Evolutionary conservation across 768 basidiomycete species (phyloP).

Genomic region (Pulveroboletus sp.): DNA sequence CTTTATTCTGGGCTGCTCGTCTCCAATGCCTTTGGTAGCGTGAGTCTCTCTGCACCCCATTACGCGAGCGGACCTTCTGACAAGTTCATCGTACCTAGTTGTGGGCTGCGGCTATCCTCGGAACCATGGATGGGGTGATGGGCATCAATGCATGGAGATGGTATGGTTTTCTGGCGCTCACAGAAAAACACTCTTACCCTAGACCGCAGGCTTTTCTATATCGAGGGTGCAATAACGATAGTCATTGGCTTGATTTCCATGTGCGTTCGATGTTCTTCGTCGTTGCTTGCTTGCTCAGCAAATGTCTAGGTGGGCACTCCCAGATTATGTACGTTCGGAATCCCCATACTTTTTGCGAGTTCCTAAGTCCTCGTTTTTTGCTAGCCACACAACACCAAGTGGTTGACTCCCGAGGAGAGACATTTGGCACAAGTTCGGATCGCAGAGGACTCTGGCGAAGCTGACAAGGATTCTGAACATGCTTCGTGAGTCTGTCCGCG

Average conservation of each 20-base stretch:
- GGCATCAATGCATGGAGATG: conserved; percentile 72
- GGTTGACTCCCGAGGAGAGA: conserved; percentile 48
- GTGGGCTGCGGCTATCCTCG: conserved; percentile 69
- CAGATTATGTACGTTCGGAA: conserved; percentile 48
- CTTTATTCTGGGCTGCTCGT: too few species aligned
- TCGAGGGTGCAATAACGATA: too few species aligned
- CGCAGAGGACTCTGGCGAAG: conserved; percentile 65
- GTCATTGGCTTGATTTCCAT: too few species aligned
- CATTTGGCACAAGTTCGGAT: conserved; percentile 60
- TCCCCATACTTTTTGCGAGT: background rate
- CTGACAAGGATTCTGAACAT: conserved; percentile 50
- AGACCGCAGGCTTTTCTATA: too few species aligned
- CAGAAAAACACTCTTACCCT: too few species aligned
- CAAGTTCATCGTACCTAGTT: too few species aligned
- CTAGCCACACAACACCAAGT: conserved; percentile 59
- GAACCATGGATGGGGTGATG: conserved; percentile 60
- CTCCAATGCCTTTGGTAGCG: too few species aligned
- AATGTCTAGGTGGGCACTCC: conserved; percentile 47
- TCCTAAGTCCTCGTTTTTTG: background rate
- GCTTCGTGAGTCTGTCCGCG: conserved; percentile 47
- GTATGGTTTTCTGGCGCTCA: too few species aligned
- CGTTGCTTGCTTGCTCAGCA: too few species aligned
- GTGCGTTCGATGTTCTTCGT: too few species aligned
- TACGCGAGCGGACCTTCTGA: too few species aligned
- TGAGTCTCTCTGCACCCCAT: too few species aligned